phyloP scores from a whole-genome alignment of 768 basidiomycete species.

The Lepiota brunneoincarnata region DNA sequence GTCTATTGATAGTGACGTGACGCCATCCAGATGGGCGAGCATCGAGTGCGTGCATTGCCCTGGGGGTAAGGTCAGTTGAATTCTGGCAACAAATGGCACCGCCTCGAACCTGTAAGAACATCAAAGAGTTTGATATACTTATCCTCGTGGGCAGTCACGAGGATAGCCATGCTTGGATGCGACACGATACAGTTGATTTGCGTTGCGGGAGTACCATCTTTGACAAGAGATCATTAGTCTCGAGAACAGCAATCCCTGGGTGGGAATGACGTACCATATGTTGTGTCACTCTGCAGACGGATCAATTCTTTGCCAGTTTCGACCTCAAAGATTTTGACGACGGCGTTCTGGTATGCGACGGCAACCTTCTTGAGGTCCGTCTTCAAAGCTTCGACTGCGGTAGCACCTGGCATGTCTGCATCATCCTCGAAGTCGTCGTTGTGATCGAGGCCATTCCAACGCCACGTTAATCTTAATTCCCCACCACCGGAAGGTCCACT shows the following conservation, averaged over 20 bases:
- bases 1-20: slow-evolving; percentile 89
- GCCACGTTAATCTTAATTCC: slow-evolving; percentile 75
- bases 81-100: not conserved
- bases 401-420: slow-evolving; percentile 64
- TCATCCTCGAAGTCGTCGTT: slow-evolving; percentile 48
- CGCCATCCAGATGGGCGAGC: slow-evolving; percentile 86
- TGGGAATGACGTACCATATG: slow-evolving; percentile 43
- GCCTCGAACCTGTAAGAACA: slow-evolving; percentile 63
- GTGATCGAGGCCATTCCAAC: slow-evolving; percentile 64
- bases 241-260: slow-evolving; percentile 4
- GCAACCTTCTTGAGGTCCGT: slow-evolving; percentile 83
- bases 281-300: slow-evolving; percentile 57
- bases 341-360: slow-evolving; percentile 86
- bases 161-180: slow-evolving; percentile 85
- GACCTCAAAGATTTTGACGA: slow-evolving; percentile 91
- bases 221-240: slow-evolving; percentile 6
- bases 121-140: slow-evolving; percentile 91
- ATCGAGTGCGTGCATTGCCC: slow-evolving; percentile 89
- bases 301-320: slow-evolving; percentile 78
- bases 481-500: slow-evolving; percentile 62
- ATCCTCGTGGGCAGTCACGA: slow-evolving; percentile 92
- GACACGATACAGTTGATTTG: slow-evolving; percentile 87
- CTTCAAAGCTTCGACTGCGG: slow-evolving; percentile 80
- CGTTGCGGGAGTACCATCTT: slow-evolving; percentile 72
- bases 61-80: slow-evolving; percentile 22